A percentile compares a stretch with the other conserved stretches of the same genome.
phyloP scores from a whole-genome alignment of 2,329 filamentous ascomycete species.

The Bipolaris sorokiniana region DNA sequence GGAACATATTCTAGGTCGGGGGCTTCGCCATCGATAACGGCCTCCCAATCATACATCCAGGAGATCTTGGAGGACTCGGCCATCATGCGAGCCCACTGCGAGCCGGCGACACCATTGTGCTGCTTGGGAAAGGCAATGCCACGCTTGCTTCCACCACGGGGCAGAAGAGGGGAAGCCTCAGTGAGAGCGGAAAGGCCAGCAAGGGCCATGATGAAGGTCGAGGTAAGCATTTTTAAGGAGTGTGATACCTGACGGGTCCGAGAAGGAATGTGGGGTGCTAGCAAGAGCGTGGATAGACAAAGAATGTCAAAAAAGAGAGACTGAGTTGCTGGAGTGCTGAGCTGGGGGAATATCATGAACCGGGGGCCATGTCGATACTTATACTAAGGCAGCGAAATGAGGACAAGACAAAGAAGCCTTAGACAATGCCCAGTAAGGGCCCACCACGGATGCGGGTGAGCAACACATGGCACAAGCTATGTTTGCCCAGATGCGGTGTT shows the following conservation, averaged over 20 bases:
- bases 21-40: conserved; percentile 50
- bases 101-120: conserved; percentile 30
- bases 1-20: conserved; percentile 66
- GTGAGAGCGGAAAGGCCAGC: conserved; percentile 37
- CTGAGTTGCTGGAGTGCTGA: conserved; percentile 2
- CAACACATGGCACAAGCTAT: conserved; percentile 19
- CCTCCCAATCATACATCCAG: conserved; percentile 75
- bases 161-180: conserved; percentile 35
- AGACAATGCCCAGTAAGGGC: conserved; percentile 7
- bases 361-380: conserved; percentile 14
- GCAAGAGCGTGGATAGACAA: conserved; percentile 14
- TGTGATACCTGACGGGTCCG: conserved; percentile 13
- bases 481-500: conserved; percentile 11
- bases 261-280: conserved; percentile 25
- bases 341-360: neutral
- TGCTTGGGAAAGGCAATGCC: conserved; percentile 41
- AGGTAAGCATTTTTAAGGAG: conserved; percentile 29
- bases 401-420: neutral
- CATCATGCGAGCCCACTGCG: conserved; percentile 32
- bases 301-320: conserved; percentile 19
- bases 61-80: conserved; percentile 47
- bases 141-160: conserved; percentile 35
- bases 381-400: conserved; percentile 18
- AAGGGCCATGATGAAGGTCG: conserved; percentile 36
- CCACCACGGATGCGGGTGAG: conserved; percentile 9